These are phyloP conservation scores for Zygosaccharomyces sapae DNA, from an alignment of 1,139 yeast genomes.

Conservation along the genomic window DNA sequence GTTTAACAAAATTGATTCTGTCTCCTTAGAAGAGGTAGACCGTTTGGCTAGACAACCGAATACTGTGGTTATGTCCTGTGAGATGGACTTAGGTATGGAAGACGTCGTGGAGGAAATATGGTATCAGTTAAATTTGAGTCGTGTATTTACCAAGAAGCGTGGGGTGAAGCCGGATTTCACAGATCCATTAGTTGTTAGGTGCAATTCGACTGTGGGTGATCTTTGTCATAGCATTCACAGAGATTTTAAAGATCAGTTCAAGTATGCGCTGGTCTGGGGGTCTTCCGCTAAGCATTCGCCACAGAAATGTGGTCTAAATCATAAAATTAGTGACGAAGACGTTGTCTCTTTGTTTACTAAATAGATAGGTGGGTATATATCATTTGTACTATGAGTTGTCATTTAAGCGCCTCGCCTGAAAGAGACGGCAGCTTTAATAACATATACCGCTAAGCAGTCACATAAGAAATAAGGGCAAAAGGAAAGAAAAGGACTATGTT, in stretches of 20 bases:
- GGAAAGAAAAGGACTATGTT: too few relatives aligned
- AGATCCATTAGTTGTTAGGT: conserved; percentile 90
- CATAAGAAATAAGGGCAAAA: neutral
- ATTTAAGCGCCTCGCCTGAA: neutral
- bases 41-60: conserved; percentile 86
- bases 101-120: conserved; percentile 91
- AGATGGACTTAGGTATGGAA: conserved; percentile 74
- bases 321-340: conserved; percentile 85
- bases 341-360: conserved; percentile 89
- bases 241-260: conserved; percentile 86
- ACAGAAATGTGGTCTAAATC: conserved; percentile 88
- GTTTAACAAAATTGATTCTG: conserved; percentile 93
- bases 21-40: conserved; percentile 90
- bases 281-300: conserved; percentile 93
- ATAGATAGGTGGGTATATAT: conserved; percentile 16
- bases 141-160: conserved; percentile 83
- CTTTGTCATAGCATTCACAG: conserved; percentile 92
- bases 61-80: conserved; percentile 92
- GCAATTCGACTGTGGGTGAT: conserved; percentile 70
- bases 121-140: conserved; percentile 74
- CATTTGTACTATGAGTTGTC: neutral
- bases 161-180: conserved; percentile 75
- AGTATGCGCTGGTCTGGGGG: conserved; percentile 96
- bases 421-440: neutral
- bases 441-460: neutral